phyloP scores from a whole-genome alignment of 148 eudicot genomes.

The Suaeda aralocaspica region DNA sequence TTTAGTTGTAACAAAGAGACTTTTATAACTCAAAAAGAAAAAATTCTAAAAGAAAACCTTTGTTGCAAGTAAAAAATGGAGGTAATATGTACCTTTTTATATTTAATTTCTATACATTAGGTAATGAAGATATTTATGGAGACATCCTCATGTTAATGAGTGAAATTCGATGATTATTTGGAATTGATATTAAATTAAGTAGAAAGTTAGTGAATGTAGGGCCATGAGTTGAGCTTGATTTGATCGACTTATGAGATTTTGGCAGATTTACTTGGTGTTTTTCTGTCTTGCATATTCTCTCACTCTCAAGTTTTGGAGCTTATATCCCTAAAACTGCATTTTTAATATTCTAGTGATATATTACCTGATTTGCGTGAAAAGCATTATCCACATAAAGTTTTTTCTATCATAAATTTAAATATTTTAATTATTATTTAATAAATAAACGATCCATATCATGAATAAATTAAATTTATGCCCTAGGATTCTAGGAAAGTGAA shows the following conservation, averaged over 20 bases:
- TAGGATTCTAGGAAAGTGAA: not conserved
- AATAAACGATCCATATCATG: not conserved
- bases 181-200: conserved; percentile 2
- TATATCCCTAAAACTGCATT: not conserved
- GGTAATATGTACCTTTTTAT: too few species aligned
- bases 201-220: conserved; percentile 5
- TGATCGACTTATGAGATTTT: conserved; percentile 14
- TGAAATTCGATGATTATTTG: conserved; percentile 2
- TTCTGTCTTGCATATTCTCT: conserved; percentile 24
- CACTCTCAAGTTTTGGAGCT: conserved; percentile 4
- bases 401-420: not conserved
- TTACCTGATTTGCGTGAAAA: conserved; percentile 9
- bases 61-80: too few species aligned
- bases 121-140: too few species aligned
- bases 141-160: conserved; percentile 21
- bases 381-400: not conserved
- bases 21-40: too few species aligned
- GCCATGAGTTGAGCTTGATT: conserved; percentile 10
- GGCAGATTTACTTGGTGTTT: conserved; percentile 22
- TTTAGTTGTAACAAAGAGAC: too few species aligned
- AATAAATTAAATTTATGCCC: not conserved
- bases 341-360: not conserved
- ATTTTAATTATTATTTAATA: not conserved
- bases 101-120: too few species aligned
- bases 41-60: too few species aligned